These are phyloP conservation scores for Cyclocybe aegerita DNA, from an alignment of 768 basidiomycete genomes.

Conservation along the genomic window DNA sequence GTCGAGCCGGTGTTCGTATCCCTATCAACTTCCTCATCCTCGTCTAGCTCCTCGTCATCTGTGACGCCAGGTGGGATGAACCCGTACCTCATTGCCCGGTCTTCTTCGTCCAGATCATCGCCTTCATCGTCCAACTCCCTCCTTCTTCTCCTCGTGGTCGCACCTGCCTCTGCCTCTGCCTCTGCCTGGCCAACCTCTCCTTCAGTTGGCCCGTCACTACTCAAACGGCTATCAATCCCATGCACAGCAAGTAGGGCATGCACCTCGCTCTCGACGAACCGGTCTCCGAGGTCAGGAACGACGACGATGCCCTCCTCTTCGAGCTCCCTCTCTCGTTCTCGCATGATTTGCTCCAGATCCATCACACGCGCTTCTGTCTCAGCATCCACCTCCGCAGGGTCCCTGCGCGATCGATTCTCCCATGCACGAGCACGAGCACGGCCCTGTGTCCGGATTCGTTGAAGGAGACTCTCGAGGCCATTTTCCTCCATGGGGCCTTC, in stretches of 20 bases:
- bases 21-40: conserved; percentile 14
- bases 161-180: conserved; percentile 12
- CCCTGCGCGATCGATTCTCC: too few species aligned
- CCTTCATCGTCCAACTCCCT: conserved; percentile 11
- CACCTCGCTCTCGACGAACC: conserved; percentile 54
- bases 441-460: too few species aligned
- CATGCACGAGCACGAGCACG: too few species aligned
- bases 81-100: not conserved
- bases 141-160: conserved; percentile 1
- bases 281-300: conserved; percentile 56
- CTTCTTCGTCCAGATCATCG: conserved; percentile 6
- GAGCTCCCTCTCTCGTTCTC: conserved; percentile 4
- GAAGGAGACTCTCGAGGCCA: too few species aligned
- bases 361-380: not conserved
- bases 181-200: conserved; percentile 22
- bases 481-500: too few species aligned
- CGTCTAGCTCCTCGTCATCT: conserved; percentile 10
- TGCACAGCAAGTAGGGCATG: conserved; percentile 53
- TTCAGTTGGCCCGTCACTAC: not conserved
- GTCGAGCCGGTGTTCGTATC: conserved; percentile 29
- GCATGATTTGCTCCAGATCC: not conserved
- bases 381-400: not conserved
- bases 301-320: conserved; percentile 50
- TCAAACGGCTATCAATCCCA: conserved; percentile 37
- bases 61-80: conserved; percentile 21